phyloP scores from a whole-genome alignment of 768 basidiomycete genomes.

The Plicaturopsis crispa region DNA sequence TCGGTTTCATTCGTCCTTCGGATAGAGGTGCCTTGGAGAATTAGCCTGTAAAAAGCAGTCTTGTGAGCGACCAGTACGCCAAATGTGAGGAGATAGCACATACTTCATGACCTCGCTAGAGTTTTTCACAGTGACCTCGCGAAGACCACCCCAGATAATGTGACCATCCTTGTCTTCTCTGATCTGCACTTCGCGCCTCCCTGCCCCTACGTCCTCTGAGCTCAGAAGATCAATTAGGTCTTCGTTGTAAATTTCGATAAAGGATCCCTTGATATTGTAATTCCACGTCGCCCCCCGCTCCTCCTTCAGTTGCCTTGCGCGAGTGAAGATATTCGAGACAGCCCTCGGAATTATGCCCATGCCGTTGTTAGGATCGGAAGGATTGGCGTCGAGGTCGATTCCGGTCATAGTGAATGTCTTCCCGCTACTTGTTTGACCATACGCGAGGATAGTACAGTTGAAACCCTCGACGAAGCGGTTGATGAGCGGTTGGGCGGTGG shows the following conservation, averaged over 20 bases:
- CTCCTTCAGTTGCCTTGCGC: slow-evolving; percentile 69
- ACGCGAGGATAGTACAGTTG: slow-evolving; percentile 97
- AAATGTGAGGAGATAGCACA: too few relatives aligned
- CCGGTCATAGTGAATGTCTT: slow-evolving; percentile 99
- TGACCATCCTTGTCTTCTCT: slow-evolving; percentile 95
- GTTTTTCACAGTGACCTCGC: slow-evolving; percentile 84
- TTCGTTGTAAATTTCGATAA: slow-evolving; percentile 98
- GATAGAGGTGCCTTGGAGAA: slow-evolving; percentile 84
- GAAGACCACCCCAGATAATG: slow-evolving; percentile 94
- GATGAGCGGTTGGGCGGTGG: slow-evolving; percentile 79
- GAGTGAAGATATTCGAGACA: slow-evolving; percentile 79
- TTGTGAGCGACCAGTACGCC: too few relatives aligned
- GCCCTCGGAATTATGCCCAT: slow-evolving; percentile 97
- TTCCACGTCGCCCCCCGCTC: slow-evolving; percentile 72
- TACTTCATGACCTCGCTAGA: slow-evolving; percentile 88
- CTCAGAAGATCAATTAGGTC: slow-evolving; percentile 93
- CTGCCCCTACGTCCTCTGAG: slow-evolving; percentile 58
- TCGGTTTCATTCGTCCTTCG: slow-evolving; percentile 95
- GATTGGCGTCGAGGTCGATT: slow-evolving; percentile 82
- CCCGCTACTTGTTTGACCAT: slow-evolving; percentile 95
- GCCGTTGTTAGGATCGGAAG: slow-evolving; percentile 69
- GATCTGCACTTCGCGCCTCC: slow-evolving; percentile 84
- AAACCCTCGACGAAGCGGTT: slow-evolving; percentile 88
- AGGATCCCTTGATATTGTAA: slow-evolving; percentile 79
- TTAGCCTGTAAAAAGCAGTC: slow-evolving; percentile 49